Evolutionary conservation across 2,329 filamentous ascomycete species (phyloP).

Genomic region (Immersiporthe knoxdaviesiana): DNA sequence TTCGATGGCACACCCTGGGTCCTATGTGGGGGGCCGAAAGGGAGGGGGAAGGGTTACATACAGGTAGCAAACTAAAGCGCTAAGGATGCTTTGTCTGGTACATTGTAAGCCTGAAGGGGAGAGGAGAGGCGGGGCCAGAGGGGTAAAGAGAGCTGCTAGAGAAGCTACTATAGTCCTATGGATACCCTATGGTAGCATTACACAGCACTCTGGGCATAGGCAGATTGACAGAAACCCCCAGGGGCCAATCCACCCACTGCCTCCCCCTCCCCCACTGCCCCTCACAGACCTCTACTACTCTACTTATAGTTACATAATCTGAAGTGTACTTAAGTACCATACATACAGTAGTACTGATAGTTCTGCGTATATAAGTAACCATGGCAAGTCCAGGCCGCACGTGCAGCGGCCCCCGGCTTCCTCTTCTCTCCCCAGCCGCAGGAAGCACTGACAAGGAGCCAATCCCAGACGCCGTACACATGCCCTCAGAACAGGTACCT

Average conservation of each 20-base stretch:
- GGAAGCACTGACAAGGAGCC: not conserved
- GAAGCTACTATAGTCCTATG: not conserved
- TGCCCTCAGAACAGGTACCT: not conserved
- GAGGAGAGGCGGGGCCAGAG: not conserved
- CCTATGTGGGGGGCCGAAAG: not conserved
- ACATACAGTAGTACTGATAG: not conserved
- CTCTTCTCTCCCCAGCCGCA: not conserved
- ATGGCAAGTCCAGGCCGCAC: not conserved
- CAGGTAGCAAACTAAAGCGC: too few relatives aligned
- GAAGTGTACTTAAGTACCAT: not conserved
- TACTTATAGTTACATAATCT: not conserved
- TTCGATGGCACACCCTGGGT: not conserved
- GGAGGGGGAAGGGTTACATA: too few relatives aligned
- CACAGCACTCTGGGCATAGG: not conserved
- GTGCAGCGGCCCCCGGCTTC: not conserved
- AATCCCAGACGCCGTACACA: not conserved
- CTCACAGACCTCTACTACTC: not conserved
- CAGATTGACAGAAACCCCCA: not conserved
- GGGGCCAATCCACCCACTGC: not conserved
- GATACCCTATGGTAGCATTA: not conserved
- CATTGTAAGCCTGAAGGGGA: not conserved
- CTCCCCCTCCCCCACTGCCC: too few relatives aligned
- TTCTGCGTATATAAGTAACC: not conserved
- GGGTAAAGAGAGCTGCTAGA: not conserved
- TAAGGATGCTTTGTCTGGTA: not conserved